Evolutionary conservation across 805 yeast species (phyloP), one percentile per base, ranked within the genome.

Genomic region (Monosporozyma siamensis): DNA sequence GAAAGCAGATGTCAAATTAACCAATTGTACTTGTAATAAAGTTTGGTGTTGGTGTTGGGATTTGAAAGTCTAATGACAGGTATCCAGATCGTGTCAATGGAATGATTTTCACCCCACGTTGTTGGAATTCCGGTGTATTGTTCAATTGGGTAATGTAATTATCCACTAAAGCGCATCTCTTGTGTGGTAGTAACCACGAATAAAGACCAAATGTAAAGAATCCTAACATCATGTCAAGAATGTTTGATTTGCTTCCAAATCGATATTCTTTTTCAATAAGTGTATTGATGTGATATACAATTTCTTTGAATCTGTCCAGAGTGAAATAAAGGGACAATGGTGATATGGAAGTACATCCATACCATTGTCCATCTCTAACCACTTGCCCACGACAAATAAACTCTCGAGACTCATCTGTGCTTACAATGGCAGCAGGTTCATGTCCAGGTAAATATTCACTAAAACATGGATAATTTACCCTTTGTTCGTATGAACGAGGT

Each of bases 371-470:
- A 20, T 68, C 64, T 18, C 23, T 32, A 25, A 68, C 66, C 43
- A 57, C 58, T 9, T 47, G 39, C 0, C 78, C 79, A 7, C 48
- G 52, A 0, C 72, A 66, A 0, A 48, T 52, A 50, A 71, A 75
- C 3, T 11, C 18, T 7, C 31, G 15, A 4, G 25, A 38, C 15
- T 44, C 48, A 1, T 20, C 36, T 9, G 44, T 50, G n/a, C 45
- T 49, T 3, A 43, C 51, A n/a, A 75, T 56, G 0, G 84, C 84
- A 2, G 80, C 86, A 2, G 79, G 75, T 51, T 82, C 88, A 2
- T 37, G 47, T 0, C 89, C 89, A 0, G 88, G 88, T 0, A 70
- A 48, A 7, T 46, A 55, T 0, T 57, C 56, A 7, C 82, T 77
- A 54, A 81, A 82, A 48, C 68, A 74, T 1, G 88, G 87, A 15